Evolutionary conservation across 371 early-diverging fungal species (phyloP).

Genomic region (Phascolomyces articulosus): DNA sequence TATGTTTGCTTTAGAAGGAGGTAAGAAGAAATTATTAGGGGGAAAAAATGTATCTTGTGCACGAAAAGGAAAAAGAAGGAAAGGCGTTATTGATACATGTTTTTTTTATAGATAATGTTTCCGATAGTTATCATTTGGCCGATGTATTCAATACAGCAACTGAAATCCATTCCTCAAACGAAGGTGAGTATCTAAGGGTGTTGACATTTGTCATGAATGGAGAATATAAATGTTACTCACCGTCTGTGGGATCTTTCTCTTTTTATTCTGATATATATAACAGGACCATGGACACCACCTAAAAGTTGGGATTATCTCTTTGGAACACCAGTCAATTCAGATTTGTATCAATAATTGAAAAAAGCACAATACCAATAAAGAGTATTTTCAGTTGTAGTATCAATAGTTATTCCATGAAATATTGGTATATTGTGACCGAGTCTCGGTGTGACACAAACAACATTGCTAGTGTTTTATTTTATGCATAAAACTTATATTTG

Average conservation of each 20-base stretch:
- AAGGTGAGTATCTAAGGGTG: not conserved
- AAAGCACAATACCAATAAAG: no score
- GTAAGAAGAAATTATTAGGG: constrained; percentile 23
- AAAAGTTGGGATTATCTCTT: constrained; percentile 72
- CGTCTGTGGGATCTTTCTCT: no score
- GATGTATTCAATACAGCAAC: not conserved
- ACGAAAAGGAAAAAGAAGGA: no score
- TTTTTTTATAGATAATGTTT: not conserved
- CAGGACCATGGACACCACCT: constrained; percentile 63
- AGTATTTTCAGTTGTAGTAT: no score
- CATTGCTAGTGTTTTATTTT: not conserved
- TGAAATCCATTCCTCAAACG: not conserved
- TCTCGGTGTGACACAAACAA: constrained; percentile 1
- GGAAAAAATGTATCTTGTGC: no score
- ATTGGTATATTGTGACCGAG: no score
- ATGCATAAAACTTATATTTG: not conserved
- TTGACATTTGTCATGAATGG: no score
- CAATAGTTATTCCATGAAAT: no score
- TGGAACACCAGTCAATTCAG: constrained; percentile 47
- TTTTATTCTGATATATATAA: not conserved
- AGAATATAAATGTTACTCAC: no score
- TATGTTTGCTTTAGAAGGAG: constrained; percentile 77
- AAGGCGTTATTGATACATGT: no score
- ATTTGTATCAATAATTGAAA: constrained; percentile 35
- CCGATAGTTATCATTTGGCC: not conserved